Conservation (phyloP, 2,329 filamentous ascomycete genomes). For the Penicillium sumatraense region DNA sequence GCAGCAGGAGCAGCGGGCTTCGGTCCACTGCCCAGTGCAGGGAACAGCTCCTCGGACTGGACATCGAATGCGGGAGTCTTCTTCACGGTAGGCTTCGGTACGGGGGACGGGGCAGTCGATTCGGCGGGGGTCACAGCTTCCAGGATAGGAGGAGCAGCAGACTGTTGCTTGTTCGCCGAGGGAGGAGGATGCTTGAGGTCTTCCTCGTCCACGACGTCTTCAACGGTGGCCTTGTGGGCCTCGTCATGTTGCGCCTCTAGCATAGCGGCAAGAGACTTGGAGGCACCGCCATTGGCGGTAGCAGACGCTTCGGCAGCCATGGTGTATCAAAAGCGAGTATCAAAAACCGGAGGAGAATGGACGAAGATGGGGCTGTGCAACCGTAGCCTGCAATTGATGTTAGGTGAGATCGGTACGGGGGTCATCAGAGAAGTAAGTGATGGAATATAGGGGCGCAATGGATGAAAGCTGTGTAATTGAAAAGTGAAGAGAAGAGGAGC, state of each 20-base stretch:
- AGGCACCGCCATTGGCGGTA: conserved; percentile 37
- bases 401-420: conserved; percentile 18
- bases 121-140: conserved; percentile 30
- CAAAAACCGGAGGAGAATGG: not conserved
- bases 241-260: conserved; percentile 60
- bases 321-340: conserved; percentile 10
- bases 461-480: not conserved
- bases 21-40: conserved; percentile 75
- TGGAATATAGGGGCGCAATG: not conserved
- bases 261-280: conserved; percentile 56
- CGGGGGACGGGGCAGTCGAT: conserved; percentile 42
- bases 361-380: conserved; percentile 10
- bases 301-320: conserved; percentile 42
- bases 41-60: conserved; percentile 88
- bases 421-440: not conserved
- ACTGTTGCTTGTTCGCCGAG: conserved; percentile 41
- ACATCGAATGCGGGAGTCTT: conserved; percentile 69
- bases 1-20: conserved; percentile 68
- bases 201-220: conserved; percentile 82
- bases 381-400: conserved; percentile 22
- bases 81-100: conserved; percentile 44
- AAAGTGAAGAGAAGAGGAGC: not conserved
- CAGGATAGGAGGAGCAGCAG: conserved; percentile 20
- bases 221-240: conserved; percentile 69
- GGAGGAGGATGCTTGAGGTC: conserved; percentile 63